phyloP scores from a whole-genome alignment of 1,284 basidiomycete genomes.

The Jaminaea rosea region DNA sequence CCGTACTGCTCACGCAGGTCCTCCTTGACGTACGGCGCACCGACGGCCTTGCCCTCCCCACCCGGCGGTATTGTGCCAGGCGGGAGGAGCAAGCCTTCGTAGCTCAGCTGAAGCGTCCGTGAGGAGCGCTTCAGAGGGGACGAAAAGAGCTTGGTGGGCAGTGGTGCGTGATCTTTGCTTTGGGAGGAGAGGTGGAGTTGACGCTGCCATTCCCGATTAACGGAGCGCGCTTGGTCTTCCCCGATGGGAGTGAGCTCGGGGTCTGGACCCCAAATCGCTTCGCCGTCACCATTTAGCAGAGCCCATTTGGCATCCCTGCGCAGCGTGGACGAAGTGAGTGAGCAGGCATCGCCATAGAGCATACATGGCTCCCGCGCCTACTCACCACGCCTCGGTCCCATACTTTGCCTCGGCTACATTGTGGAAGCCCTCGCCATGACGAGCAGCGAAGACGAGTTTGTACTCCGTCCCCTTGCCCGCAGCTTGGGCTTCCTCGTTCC shows the following conservation, averaged over 20 bases:
- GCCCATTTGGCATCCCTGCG: constrained; percentile 12
- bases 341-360: too few species aligned
- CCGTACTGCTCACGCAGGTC: constrained; percentile 1
- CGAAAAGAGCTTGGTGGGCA: constrained; percentile 6
- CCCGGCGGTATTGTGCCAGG: background rate
- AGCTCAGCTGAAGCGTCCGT: constrained; percentile 5
- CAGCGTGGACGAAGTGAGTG: constrained; percentile 3
- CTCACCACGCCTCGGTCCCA: too few species aligned
- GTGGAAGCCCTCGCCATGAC: constrained; percentile 10
- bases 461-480: background rate
- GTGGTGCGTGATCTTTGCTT: constrained; percentile 2
- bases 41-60: background rate
- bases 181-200: background rate
- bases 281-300: constrained; percentile 7
- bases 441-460: constrained; percentile 9
- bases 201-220: constrained; percentile 1
- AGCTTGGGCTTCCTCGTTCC: background rate
- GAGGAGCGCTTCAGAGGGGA: constrained; percentile 6
- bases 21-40: background rate
- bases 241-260: constrained; percentile 5
- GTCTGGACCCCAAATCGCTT: constrained; percentile 10
- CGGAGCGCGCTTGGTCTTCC: constrained; percentile 3
- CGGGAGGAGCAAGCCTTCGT: constrained; percentile 1
- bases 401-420: constrained; percentile 10
- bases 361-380: too few species aligned